Conservation (phyloP, 768 basidiomycete species). For the Boletus eberwhitei region DNA sequence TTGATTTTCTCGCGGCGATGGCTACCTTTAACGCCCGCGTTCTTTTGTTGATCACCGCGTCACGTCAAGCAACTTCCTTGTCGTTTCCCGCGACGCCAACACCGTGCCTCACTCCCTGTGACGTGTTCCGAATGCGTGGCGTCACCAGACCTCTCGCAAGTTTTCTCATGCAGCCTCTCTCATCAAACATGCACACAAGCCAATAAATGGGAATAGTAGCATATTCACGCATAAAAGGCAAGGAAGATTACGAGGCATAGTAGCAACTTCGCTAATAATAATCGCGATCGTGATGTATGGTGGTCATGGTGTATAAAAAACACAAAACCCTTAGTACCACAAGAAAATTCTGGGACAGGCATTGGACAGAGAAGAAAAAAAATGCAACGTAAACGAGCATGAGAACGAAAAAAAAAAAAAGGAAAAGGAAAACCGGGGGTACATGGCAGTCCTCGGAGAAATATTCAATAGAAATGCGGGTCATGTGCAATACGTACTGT, state of each 20-base stretch:
- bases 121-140: background rate
- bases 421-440: background rate
- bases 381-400: conserved; percentile 1
- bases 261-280: conserved; percentile 23
- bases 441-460: conserved; percentile 8
- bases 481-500: conserved; percentile 32
- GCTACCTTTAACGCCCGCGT: background rate
- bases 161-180: background rate
- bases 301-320: conserved; percentile 11
- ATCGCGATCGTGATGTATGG: conserved; percentile 17
- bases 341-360: conserved; percentile 4
- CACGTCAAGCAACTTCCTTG: conserved; percentile 5
- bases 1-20: conserved; percentile 9
- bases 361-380: background rate
- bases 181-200: background rate
- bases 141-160: background rate
- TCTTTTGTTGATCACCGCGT: conserved; percentile 14
- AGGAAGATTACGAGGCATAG: conserved; percentile 16
- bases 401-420: background rate
- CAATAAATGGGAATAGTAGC: conserved; percentile 1
- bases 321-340: conserved; percentile 13
- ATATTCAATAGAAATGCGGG: conserved; percentile 27
- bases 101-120: background rate
- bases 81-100: conserved; percentile 4
- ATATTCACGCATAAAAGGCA: conserved; percentile 17